These are phyloP conservation scores for Fistulinella prunicolor DNA, from an alignment of 768 basidiomycete species.

Conservation along the genomic window DNA sequence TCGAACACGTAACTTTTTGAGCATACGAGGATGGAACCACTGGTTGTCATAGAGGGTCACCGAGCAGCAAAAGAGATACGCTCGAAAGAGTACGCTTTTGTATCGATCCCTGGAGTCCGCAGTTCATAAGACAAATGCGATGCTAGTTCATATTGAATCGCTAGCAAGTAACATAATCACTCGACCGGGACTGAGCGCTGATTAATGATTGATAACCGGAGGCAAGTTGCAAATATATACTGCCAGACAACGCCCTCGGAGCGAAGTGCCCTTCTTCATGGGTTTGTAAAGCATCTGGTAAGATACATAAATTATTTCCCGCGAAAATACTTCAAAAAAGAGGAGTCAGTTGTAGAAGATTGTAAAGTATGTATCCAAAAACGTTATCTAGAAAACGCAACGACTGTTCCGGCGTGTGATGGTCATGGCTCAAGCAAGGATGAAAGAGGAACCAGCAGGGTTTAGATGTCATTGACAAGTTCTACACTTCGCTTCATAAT, in stretches of 20 bases:
- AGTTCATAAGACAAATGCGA: no score
- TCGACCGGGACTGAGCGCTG: no score
- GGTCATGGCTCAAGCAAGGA: not conserved
- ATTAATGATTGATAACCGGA: no score
- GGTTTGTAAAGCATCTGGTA: slow-evolving; percentile 14
- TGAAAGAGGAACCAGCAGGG: not conserved
- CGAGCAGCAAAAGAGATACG: no score
- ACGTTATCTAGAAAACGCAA: slow-evolving; percentile 4
- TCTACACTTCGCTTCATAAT: slow-evolving; percentile 72
- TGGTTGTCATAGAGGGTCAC: not conserved
- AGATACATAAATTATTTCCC: slow-evolving; percentile 27
- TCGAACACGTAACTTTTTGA: slow-evolving; percentile 9
- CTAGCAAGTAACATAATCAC: no score
- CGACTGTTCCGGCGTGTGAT: slow-evolving; percentile 1
- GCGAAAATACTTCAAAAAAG: slow-evolving; percentile 13
- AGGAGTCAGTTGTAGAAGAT: slow-evolving; percentile 11
- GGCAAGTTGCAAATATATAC: no score
- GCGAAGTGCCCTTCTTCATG: not conserved
- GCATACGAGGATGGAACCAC: not conserved
- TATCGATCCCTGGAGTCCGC: no score
- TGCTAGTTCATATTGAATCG: no score
- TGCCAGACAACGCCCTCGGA: no score
- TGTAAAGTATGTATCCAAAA: slow-evolving; percentile 27
- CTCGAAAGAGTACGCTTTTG: no score
- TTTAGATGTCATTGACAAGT: slow-evolving; percentile 48